Percentiles rank a stretch among this genome's conserved stretches.
phyloP scores from a whole-genome alignment of 2,329 filamentous ascomycete genomes.

The Lasiodiplodia sp. region DNA sequence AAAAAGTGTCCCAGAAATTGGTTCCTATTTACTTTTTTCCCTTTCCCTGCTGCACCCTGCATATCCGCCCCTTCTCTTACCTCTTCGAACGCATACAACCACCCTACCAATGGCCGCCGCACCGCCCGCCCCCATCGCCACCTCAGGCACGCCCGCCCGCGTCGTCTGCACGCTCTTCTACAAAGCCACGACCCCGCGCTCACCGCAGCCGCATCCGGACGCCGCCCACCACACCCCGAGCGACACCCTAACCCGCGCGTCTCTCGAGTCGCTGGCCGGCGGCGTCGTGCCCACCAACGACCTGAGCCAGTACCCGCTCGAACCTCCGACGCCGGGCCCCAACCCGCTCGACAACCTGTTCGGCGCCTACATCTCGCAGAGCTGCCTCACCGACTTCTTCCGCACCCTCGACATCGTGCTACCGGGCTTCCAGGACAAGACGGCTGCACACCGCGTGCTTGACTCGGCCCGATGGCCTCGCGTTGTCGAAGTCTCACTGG shows the following conservation, averaged over 20 bases:
- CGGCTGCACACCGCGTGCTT: slow-evolving; percentile 59
- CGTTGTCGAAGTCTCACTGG: slow-evolving; percentile 71
- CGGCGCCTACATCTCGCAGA: slow-evolving; percentile 60
- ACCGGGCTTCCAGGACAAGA: slow-evolving; percentile 57
- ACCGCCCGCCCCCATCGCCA: slow-evolving; percentile 8
- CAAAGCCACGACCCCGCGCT: slow-evolving; percentile 44
- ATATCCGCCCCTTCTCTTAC: neutral
- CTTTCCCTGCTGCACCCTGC: neutral
- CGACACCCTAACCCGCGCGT: slow-evolving; percentile 42
- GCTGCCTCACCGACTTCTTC: slow-evolving; percentile 64
- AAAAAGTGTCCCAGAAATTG: slow-evolving; percentile 10
- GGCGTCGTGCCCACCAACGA: slow-evolving; percentile 60
- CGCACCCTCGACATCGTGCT: slow-evolving; percentile 58
- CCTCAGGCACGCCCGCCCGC: slow-evolving; percentile 32
- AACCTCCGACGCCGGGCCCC: slow-evolving; percentile 61
- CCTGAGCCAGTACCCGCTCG: slow-evolving; percentile 60
- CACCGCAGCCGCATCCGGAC: slow-evolving; percentile 50
- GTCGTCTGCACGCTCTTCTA: slow-evolving; percentile 50
- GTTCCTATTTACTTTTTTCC: neutral
- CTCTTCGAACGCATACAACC: neutral
- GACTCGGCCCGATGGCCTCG: slow-evolving; percentile 66
- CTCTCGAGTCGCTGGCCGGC: slow-evolving; percentile 46
- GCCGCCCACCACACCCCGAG: slow-evolving; percentile 47
- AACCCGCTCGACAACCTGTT: slow-evolving; percentile 64
- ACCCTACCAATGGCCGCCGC: neutral